A percentile compares a stretch with the other conserved stretches of the same genome.
phyloP scores from a whole-genome alignment of 129 eudicot genomes.

The Silybum marianum region DNA sequence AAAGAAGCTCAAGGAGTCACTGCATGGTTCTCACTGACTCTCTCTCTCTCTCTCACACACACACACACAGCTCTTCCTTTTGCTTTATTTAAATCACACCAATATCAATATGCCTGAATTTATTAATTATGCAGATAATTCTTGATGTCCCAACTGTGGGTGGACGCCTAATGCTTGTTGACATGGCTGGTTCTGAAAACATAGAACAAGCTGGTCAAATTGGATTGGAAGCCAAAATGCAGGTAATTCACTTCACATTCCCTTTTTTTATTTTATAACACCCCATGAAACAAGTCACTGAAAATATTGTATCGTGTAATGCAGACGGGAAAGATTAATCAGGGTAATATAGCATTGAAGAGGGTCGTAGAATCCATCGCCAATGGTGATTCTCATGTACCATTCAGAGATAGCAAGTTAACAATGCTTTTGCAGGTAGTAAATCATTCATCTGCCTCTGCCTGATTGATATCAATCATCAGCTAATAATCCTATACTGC shows the following conservation, averaged over 20 bases:
- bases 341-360: constrained; percentile 90
- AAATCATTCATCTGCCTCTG: neutral
- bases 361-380: constrained; percentile 99
- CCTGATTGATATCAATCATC: neutral
- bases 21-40: constrained; percentile 76
- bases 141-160: constrained; percentile 98
- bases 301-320: neutral
- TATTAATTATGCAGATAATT: constrained; percentile 54
- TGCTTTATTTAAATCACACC: neutral
- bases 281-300: neutral
- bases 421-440: constrained; percentile 97
- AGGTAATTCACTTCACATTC: constrained; percentile 47
- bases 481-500: neutral
- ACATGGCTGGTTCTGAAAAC: constrained; percentile 99
- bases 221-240: constrained; percentile 96
- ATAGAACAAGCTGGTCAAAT: constrained; percentile 97
- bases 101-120: neutral
- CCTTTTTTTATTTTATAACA: too few relatives aligned
- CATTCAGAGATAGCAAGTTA: constrained; percentile 97
- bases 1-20: constrained; percentile 97
- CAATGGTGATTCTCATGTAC: constrained; percentile 98
- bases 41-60: too few relatives aligned
- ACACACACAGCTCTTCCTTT: neutral
- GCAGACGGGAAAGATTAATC: constrained; percentile 98
- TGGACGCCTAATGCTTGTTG: constrained; percentile 97